Evolutionary conservation across 2,329 filamentous ascomycete species (phyloP), one percentile per base, ranked within the genome.

Genomic region (Shiraia sp.): DNA sequence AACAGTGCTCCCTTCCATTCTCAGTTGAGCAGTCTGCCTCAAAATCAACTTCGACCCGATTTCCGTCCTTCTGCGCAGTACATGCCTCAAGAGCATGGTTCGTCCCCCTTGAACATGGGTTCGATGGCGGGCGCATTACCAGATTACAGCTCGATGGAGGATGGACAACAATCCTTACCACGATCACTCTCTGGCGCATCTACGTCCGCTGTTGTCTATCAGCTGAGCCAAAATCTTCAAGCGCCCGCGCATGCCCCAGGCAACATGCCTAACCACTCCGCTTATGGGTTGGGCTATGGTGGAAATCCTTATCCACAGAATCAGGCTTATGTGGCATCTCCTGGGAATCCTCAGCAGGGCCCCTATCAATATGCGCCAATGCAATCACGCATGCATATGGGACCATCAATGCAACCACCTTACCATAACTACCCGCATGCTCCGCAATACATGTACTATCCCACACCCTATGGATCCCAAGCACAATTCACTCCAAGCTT

Each of bases 191-290:
- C 68, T 23, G 66, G 68, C 25, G 63, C 68, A 27, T 70, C 70
- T 6, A 61, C 67, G 33, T 66, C 70, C 16, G 69, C 69, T 8
- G 42, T 71, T n/a, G 65, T 67, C 26, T 72, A 72, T 33, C 69
- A 71, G 27, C 52, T 69, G 10, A 65, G 66, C 42, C 70, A 72
- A 30, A 70, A 61, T 26, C 31, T 68, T 6, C 70, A 72, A 34
- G 62, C 66, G 53, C 55, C 65, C 17, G 39, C 47, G 9, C 59
- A 60, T 24, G 36, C 54, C 6, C 45, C 55, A 12, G 42, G 46
- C 28, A 50, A 36, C 6, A 53, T 65, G 29, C 40, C 57, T 27
- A 40, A 46, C 12, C 67, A 66, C 17, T 33, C 54, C 6, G 36
- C 51, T 13, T 69, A 66, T 38, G 57, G 53, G 14, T 39, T 56